A percentile compares a stretch with the other conserved stretches of the same genome.
phyloP scores from a whole-genome alignment of 1,139 yeast genomes.

The Saccharomyces hybrid region DNA sequence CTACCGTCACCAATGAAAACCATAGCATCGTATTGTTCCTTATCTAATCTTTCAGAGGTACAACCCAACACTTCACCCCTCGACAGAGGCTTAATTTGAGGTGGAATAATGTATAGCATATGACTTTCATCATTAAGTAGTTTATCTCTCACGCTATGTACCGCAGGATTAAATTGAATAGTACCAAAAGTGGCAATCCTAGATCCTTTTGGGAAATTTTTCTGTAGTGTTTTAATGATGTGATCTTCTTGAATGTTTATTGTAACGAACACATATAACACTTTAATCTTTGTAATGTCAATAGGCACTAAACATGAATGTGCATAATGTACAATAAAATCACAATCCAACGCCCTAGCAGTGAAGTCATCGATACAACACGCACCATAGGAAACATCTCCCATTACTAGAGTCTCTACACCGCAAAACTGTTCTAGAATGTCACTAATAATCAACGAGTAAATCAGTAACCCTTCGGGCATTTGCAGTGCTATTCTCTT shows the following conservation, averaged over 20 bases:
- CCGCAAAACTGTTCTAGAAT: slow-evolving; percentile 84
- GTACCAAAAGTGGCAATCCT: slow-evolving; percentile 84
- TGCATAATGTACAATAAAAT: slow-evolving; percentile 91
- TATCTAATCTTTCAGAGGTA: slow-evolving; percentile 75
- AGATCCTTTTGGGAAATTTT: slow-evolving; percentile 57
- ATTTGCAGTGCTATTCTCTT: slow-evolving; percentile 84
- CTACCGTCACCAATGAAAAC: slow-evolving; percentile 94
- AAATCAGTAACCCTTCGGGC: slow-evolving; percentile 94
- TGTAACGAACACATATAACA: slow-evolving; percentile 87
- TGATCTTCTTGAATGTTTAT: slow-evolving; percentile 82
- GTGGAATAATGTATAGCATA: slow-evolving; percentile 63
- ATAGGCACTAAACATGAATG: slow-evolving; percentile 96
- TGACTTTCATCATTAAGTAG: slow-evolving; percentile 42
- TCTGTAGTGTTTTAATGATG: slow-evolving; percentile 62
- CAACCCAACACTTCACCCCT: slow-evolving; percentile 97
- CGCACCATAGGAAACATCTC: slow-evolving; percentile 98
- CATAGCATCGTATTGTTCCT: slow-evolving; percentile 63
- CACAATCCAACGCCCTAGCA: slow-evolving; percentile 88
- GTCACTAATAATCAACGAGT: slow-evolving; percentile 80
- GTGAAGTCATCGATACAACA: slow-evolving; percentile 97
- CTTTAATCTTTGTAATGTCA: slow-evolving; percentile 83
- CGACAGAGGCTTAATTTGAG: slow-evolving; percentile 90
- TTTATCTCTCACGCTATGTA: slow-evolving; percentile 66
- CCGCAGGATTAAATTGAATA: slow-evolving; percentile 94
- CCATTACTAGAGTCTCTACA: slow-evolving; percentile 91